Conservation (phyloP, 768 basidiomycete species). For the Holtermannia corniformis region DNA sequence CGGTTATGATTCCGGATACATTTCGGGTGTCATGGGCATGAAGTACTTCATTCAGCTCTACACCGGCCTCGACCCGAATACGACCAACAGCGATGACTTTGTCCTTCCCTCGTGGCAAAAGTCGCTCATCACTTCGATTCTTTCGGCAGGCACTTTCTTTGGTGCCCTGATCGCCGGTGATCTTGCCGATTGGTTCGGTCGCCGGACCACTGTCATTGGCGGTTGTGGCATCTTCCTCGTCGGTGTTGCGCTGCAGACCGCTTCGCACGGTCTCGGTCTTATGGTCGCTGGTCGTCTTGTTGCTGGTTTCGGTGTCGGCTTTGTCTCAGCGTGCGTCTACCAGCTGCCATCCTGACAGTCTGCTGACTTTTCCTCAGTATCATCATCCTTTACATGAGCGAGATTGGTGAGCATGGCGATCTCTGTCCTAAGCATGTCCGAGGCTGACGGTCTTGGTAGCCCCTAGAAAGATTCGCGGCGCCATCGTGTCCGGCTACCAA, state of each 20-base stretch:
- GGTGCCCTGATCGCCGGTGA: slow-evolving; percentile 44
- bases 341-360: slow-evolving; percentile 7
- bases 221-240: slow-evolving; percentile 34
- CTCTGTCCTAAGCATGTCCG: slow-evolving; percentile 42
- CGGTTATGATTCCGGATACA: slow-evolving; percentile 39
- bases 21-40: slow-evolving; percentile 43
- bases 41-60: slow-evolving; percentile 96
- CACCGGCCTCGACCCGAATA: slow-evolving; percentile 53
- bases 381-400: slow-evolving; percentile 42
- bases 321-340: slow-evolving; percentile 20
- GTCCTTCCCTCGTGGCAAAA: slow-evolving; percentile 31
- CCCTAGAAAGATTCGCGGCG: slow-evolving; percentile 41
- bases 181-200: slow-evolving; percentile 41
- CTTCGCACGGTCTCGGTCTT: slow-evolving; percentile 34
- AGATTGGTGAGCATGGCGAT: slow-evolving; percentile 36
- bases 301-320: slow-evolving; percentile 31
- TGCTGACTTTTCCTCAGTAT: slow-evolving; percentile 29
- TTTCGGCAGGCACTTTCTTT: slow-evolving; percentile 44
- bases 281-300: slow-evolving; percentile 40
- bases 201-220: slow-evolving; percentile 35
- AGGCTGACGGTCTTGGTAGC: too few relatives aligned
- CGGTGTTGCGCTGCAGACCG: slow-evolving; percentile 37
- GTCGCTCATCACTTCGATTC: slow-evolving; percentile 42
- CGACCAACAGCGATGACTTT: slow-evolving; percentile 20
- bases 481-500: slow-evolving; percentile 43